phyloP scores from a whole-genome alignment of 169 alveolate genomes.

The Eimeria mitis region DNA sequence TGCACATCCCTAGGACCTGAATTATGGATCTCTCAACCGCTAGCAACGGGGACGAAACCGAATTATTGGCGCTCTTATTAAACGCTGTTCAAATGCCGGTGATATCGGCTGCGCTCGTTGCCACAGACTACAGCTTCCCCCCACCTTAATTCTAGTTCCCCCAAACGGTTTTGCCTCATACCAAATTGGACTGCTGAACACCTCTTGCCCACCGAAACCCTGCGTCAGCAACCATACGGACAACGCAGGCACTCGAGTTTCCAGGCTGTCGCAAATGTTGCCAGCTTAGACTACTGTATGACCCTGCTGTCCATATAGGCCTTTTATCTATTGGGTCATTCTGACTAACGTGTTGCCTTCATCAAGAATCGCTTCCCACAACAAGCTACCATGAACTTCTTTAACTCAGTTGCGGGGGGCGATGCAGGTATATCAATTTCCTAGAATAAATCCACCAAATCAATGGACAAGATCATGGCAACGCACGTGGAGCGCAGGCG shows the following conservation, averaged over 20 bases:
- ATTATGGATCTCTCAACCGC: neutral
- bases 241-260: neutral
- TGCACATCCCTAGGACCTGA: neutral
- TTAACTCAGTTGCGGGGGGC: neutral
- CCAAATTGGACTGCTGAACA: neutral
- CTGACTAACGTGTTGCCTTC: neutral
- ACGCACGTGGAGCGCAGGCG: too few relatives aligned
- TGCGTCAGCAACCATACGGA: neutral
- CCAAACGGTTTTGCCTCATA: neutral
- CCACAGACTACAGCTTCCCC: neutral
- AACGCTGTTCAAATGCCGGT: neutral
- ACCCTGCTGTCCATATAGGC: neutral
- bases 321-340: neutral
- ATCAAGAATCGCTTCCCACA: neutral
- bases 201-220: neutral
- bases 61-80: neutral
- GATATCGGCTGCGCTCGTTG: neutral
- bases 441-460: neutral
- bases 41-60: neutral
- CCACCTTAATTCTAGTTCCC: neutral
- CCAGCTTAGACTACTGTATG: neutral
- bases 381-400: neutral
- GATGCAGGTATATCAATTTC: neutral
- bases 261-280: neutral
- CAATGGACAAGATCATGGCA: too few relatives aligned